Conservation (phyloP, 768 basidiomycete species). For the Cystofilobasidium macerans region DNA sequence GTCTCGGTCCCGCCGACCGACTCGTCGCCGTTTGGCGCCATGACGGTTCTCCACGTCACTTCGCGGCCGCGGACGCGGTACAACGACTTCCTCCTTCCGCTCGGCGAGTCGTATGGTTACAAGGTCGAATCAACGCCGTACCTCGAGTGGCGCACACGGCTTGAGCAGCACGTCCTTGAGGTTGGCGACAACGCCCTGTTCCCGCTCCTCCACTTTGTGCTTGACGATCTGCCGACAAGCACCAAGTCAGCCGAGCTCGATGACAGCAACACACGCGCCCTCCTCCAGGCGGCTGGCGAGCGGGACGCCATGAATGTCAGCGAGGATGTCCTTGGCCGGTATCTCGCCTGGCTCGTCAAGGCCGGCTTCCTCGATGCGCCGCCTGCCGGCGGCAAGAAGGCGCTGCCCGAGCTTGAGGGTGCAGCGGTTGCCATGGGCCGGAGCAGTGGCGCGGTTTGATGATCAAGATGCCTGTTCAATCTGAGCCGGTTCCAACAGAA, state of each 20-base stretch:
- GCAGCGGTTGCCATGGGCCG: conserved; percentile 37
- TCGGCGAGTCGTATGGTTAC: conserved; percentile 65
- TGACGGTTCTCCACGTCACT: conserved; percentile 53
- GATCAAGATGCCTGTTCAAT: too few relatives aligned
- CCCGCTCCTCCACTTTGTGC: conserved; percentile 90
- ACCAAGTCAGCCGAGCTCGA: conserved; percentile 88
- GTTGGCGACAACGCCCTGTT: conserved; percentile 92
- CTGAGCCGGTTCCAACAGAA: too few relatives aligned
- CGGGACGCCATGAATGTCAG: conserved; percentile 52
- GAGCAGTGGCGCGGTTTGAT: conserved; percentile 24
- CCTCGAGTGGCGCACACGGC: conserved; percentile 74
- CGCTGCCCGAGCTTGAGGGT: conserved; percentile 33
- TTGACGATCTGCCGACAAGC: conserved; percentile 92
- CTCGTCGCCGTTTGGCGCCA: conserved; percentile 41
- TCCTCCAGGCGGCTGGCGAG: conserved; percentile 46
- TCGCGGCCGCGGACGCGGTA: conserved; percentile 79
- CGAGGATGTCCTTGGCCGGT: conserved; percentile 65
- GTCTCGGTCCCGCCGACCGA: conserved; percentile 44
- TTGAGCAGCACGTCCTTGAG: conserved; percentile 91
- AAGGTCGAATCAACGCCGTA: conserved; percentile 69
- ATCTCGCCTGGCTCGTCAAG: conserved; percentile 81
- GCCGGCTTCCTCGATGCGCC: conserved; percentile 63
- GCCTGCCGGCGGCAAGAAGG: conserved; percentile 39
- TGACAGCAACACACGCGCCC: conserved; percentile 63
- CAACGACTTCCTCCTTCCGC: conserved; percentile 67